Evolutionary conservation across 78 protist species (phyloP).

Genomic region (Monosiga brevicollis): DNA sequence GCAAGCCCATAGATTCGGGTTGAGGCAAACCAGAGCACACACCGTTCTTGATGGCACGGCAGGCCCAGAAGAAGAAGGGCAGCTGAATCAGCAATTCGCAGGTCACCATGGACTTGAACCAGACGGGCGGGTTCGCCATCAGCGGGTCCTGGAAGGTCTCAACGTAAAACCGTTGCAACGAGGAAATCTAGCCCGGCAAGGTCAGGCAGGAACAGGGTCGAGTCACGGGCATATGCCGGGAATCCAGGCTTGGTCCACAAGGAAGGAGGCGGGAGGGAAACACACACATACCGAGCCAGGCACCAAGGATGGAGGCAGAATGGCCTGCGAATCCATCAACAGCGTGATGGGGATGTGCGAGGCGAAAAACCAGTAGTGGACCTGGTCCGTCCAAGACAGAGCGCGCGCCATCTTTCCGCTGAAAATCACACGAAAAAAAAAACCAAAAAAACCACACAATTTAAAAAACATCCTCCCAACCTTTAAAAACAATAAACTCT

Average conservation of each 20-base stretch:
- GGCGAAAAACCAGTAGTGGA: too few relatives aligned
- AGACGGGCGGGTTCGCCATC: conserved; percentile 3
- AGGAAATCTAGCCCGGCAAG: not conserved
- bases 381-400: too few relatives aligned
- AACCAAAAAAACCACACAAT: too few relatives aligned
- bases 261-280: not conserved
- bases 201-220: not conserved
- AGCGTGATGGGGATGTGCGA: conserved; percentile 10
- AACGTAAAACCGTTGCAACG: not conserved
- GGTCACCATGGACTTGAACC: conserved; percentile 5
- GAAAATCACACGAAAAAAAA: too few relatives aligned
- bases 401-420: too few relatives aligned
- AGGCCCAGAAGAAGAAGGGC: conserved; percentile 16
- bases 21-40: not conserved
- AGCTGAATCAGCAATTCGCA: conserved; percentile 19
- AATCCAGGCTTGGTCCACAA: too few relatives aligned
- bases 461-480: too few relatives aligned
- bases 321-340: conserved; percentile 14
- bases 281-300: not conserved
- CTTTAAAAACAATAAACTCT: too few relatives aligned
- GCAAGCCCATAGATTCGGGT: not conserved
- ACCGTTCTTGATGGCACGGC: conserved; percentile 6
- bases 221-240: not conserved
- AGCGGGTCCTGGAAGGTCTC: conserved; percentile 12
- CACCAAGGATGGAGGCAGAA: not conserved